These are phyloP conservation scores for Fusarium sp. DNA, from an alignment of 2,329 filamentous ascomycete genomes.

Conservation along the genomic window DNA sequence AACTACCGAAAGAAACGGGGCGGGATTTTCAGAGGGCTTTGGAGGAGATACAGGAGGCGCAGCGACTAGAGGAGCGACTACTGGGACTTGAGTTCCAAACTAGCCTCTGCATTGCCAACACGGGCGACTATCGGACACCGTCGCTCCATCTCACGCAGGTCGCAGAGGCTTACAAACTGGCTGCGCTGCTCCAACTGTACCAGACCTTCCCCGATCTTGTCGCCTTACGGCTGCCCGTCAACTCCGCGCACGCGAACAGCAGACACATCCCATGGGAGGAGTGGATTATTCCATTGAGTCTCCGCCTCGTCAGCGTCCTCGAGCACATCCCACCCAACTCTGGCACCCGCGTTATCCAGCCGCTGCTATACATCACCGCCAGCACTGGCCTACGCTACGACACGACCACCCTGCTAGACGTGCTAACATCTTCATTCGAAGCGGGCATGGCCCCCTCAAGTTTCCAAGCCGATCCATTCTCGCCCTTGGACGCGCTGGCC, in stretches of 20 bases:
- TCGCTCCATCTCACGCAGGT: constrained; percentile 54
- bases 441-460: constrained; percentile 11
- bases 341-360: constrained; percentile 57
- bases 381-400: constrained; percentile 55
- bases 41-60: constrained; percentile 49
- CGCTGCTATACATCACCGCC: constrained; percentile 56
- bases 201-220: constrained; percentile 58
- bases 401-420: constrained; percentile 33
- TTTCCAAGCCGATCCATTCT: constrained; percentile 24
- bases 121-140: constrained; percentile 52
- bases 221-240: constrained; percentile 50
- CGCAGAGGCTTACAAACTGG: constrained; percentile 59
- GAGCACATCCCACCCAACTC: constrained; percentile 55
- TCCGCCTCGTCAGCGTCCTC: constrained; percentile 53
- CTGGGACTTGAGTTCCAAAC: constrained; percentile 51
- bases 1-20: constrained; percentile 42
- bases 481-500: constrained; percentile 25
- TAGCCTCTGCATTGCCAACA: constrained; percentile 42
- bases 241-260: constrained; percentile 37
- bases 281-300: constrained; percentile 56
- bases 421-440: constrained; percentile 33
- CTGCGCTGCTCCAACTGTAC: constrained; percentile 58
- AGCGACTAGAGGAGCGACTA: constrained; percentile 55
- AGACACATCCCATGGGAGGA: constrained; percentile 54
- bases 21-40: constrained; percentile 50